Percentiles rank a stretch among this genome's conserved stretches.
Evolutionary conservation across 2,329 filamentous ascomycete genomes (phyloP).

Genomic region (Hypoxylon sp.): DNA sequence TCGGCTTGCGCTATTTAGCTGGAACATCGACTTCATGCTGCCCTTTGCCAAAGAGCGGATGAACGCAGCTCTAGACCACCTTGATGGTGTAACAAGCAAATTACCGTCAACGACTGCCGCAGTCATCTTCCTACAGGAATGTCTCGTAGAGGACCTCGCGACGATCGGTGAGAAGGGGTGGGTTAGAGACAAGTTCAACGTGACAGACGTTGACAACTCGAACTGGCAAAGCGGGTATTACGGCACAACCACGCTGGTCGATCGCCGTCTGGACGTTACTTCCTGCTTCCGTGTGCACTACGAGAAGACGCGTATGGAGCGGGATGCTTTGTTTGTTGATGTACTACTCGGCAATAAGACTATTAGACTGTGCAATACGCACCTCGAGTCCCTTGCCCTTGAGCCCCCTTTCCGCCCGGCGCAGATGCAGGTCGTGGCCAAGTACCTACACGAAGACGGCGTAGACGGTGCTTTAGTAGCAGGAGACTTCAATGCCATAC

Average conservation of each 20-base stretch:
- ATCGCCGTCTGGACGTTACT: constrained; percentile 57
- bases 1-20: constrained; percentile 48
- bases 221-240: constrained; percentile 61
- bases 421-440: constrained; percentile 44
- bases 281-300: constrained; percentile 64
- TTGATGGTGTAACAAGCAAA: constrained; percentile 34
- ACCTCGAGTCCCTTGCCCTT: constrained; percentile 50
- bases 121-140: constrained; percentile 66
- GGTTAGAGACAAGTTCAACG: constrained; percentile 60
- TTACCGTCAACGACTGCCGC: constrained; percentile 46
- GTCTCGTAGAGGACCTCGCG: constrained; percentile 59
- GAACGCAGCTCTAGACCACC: constrained; percentile 46
- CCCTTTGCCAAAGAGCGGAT: constrained; percentile 47
- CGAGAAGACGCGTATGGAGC: constrained; percentile 59
- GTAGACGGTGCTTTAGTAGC: constrained; percentile 61
- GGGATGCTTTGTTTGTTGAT: constrained; percentile 67
- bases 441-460: constrained; percentile 43
- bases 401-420: constrained; percentile 47
- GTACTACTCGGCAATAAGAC: constrained; percentile 49
- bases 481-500: constrained; percentile 69
- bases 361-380: constrained; percentile 49
- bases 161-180: constrained; percentile 59
- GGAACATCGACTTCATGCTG: constrained; percentile 55
- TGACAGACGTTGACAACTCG: constrained; percentile 59
- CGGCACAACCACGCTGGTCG: constrained; percentile 65